A percentile compares a stretch with the other conserved stretches of the same genome.
Evolutionary conservation across 805 yeast genomes (phyloP).

Genomic region (Cephaloascus fragrans): DNA sequence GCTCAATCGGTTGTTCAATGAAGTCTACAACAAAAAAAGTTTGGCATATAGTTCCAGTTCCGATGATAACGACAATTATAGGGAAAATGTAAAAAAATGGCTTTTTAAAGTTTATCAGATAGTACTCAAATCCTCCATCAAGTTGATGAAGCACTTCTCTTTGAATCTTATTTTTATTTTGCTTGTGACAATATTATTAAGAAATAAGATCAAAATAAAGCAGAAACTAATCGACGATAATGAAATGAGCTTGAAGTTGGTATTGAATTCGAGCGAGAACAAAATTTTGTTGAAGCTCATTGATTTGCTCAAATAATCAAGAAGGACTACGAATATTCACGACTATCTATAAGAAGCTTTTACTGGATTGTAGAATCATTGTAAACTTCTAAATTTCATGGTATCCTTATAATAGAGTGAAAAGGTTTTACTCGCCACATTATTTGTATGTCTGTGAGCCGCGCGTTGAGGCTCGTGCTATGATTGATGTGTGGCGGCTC

Average conservation of each 20-base stretch:
- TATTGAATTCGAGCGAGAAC: background rate
- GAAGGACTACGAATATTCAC: too few species aligned
- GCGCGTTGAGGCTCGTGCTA: too few species aligned
- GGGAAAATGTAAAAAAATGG: background rate
- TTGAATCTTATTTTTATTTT: background rate
- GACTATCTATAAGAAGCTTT: too few species aligned
- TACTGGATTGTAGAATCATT: too few species aligned
- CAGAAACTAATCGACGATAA: background rate
- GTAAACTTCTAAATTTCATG: too few species aligned
- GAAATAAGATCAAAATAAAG: background rate
- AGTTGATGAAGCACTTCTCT: background rate
- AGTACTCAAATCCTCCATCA: background rate
- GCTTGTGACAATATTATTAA: background rate
- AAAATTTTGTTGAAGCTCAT: background rate
- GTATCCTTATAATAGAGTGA: too few species aligned
- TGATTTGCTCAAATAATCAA: too few species aligned
- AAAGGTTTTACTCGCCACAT: too few species aligned
- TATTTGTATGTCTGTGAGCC: too few species aligned
- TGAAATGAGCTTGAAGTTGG: background rate
- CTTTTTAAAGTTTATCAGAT: background rate
- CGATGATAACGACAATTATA: background rate
- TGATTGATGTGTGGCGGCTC: too few species aligned
- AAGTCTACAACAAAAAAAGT: slow-evolving; percentile 4
- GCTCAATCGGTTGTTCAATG: slow-evolving; percentile 25
- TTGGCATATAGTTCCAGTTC: background rate